phyloP scores from a whole-genome alignment of 768 basidiomycete genomes.

The Dacryopinax primogenitus region DNA sequence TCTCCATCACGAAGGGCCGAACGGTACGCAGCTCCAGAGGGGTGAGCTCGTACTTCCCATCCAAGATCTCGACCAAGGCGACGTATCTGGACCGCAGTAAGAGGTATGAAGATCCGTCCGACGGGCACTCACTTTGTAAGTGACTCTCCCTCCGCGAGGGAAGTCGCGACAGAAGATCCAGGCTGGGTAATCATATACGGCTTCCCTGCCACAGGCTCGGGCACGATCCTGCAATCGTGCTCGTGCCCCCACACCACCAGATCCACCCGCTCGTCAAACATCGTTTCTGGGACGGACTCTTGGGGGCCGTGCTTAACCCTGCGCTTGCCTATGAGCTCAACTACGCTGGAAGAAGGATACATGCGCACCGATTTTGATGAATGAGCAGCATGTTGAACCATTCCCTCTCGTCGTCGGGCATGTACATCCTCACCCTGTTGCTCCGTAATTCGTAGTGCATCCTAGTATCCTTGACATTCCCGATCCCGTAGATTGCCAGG shows the following conservation, averaged over 20 bases:
- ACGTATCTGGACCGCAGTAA: slow-evolving; percentile 52
- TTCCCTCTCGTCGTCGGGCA: slow-evolving; percentile 77
- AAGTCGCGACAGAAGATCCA: slow-evolving; percentile 89
- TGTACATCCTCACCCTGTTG: slow-evolving; percentile 90
- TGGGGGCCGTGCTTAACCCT: slow-evolving; percentile 93
- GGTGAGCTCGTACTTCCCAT: slow-evolving; percentile 72
- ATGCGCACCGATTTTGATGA: slow-evolving; percentile 83
- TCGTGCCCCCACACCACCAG: slow-evolving; percentile 98
- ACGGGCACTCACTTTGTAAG: slow-evolving; percentile 58
- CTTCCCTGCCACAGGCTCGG: slow-evolving; percentile 84
- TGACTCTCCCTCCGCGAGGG: slow-evolving; percentile 84
- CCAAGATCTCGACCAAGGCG: slow-evolving; percentile 75
- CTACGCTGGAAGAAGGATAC: neutral
- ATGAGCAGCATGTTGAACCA: slow-evolving; percentile 93
- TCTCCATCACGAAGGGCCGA: slow-evolving; percentile 84
- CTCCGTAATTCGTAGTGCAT: slow-evolving; percentile 94
- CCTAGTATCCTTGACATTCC: slow-evolving; percentile 89
- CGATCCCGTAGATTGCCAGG: slow-evolving; percentile 89
- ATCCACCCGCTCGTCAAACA: slow-evolving; percentile 92
- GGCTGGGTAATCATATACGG: slow-evolving; percentile 88
- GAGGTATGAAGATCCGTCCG: neutral
- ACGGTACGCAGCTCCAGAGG: slow-evolving; percentile 84
- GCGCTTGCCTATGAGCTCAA: neutral
- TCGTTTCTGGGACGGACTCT: slow-evolving; percentile 85
- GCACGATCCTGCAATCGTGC: slow-evolving; percentile 87